Percentiles rank a stretch among this genome's conserved stretches.
These are phyloP conservation scores for Amylocarpus encephaloides DNA, from an alignment of 2,329 filamentous ascomycete species.

Conservation along the genomic window DNA sequence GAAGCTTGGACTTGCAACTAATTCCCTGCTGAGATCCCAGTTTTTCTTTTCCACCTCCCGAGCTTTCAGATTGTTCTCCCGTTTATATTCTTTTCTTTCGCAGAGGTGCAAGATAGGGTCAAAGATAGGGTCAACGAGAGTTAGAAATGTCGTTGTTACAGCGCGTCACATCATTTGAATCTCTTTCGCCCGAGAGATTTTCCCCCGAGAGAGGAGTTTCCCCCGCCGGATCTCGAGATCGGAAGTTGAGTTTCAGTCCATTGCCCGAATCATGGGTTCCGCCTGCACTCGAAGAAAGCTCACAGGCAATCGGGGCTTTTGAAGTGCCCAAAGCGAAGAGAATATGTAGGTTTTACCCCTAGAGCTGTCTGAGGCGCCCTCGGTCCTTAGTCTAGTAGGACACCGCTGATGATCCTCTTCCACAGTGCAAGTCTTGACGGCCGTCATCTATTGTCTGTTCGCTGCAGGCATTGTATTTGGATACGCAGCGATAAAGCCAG, in stretches of 20 bases:
- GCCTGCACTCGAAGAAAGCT: conserved; percentile 11
- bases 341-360: conserved; percentile 25
- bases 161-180: conserved; percentile 25
- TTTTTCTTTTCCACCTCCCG: too few relatives aligned
- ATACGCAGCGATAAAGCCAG: conserved; percentile 77
- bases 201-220: conserved; percentile 20
- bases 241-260: conserved; percentile 25
- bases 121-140: too few relatives aligned
- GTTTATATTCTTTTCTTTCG: too few relatives aligned
- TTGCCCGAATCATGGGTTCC: conserved; percentile 20
- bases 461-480: conserved; percentile 77
- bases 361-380: not conserved
- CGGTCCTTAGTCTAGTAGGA: not conserved
- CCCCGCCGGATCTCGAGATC: conserved; percentile 16
- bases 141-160: conserved; percentile 22
- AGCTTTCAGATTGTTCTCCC: too few relatives aligned
- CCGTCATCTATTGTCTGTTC: conserved; percentile 68
- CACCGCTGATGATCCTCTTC: conserved; percentile 5
- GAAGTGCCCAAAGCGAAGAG: conserved; percentile 34
- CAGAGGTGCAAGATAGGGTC: too few relatives aligned
- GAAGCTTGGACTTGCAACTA: too few relatives aligned
- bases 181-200: conserved; percentile 12
- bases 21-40: too few relatives aligned
- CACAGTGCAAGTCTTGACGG: conserved; percentile 61
- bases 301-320: conserved; percentile 32